Percentiles rank a stretch among this genome's conserved stretches.
Conservation (phyloP, 2,329 filamentous ascomycete genomes). For the Pestalotiopsis fici region DNA sequence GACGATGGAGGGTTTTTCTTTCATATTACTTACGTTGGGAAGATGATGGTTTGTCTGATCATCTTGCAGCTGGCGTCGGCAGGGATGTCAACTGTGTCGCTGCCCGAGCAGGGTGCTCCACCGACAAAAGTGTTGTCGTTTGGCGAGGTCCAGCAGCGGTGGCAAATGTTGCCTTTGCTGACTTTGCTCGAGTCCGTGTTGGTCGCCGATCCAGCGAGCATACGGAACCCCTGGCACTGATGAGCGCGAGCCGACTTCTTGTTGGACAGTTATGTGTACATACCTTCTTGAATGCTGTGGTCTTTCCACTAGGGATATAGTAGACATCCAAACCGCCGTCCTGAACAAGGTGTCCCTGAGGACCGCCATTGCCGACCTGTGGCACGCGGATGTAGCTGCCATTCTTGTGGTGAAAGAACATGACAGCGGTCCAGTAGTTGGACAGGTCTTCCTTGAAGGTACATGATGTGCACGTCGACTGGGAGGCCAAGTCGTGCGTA, state of each 20-base stretch:
- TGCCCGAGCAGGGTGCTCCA: slow-evolving; percentile 48
- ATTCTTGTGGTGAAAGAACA: slow-evolving; percentile 46
- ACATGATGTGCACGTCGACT: slow-evolving; percentile 44
- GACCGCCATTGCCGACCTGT: slow-evolving; percentile 44
- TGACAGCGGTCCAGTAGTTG: slow-evolving; percentile 49
- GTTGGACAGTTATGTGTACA: background rate
- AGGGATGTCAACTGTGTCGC: slow-evolving; percentile 52
- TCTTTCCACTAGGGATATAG: slow-evolving; percentile 43
- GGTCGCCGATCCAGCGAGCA: slow-evolving; percentile 45
- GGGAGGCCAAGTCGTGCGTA: slow-evolving; percentile 32
- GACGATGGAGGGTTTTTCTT: slow-evolving; percentile 22
- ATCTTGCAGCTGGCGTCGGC: slow-evolving; percentile 46
- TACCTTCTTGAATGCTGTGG: slow-evolving; percentile 42
- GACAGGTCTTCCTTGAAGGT: slow-evolving; percentile 44
- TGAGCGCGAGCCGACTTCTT: background rate
- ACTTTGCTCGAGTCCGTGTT: slow-evolving; percentile 41
- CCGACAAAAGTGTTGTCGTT: slow-evolving; percentile 48
- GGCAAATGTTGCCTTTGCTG: slow-evolving; percentile 42
- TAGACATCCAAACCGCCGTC: slow-evolving; percentile 45
- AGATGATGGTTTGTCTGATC: slow-evolving; percentile 55
- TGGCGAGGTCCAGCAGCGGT: slow-evolving; percentile 46
- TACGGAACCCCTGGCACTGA: slow-evolving; percentile 41
- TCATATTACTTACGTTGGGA: slow-evolving; percentile 39
- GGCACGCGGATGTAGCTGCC: slow-evolving; percentile 43
- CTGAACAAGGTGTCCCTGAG: slow-evolving; percentile 42